Base-by-base conservation (phyloP, 345 rosid genomes). In the Trapa bicornis region DNA sequence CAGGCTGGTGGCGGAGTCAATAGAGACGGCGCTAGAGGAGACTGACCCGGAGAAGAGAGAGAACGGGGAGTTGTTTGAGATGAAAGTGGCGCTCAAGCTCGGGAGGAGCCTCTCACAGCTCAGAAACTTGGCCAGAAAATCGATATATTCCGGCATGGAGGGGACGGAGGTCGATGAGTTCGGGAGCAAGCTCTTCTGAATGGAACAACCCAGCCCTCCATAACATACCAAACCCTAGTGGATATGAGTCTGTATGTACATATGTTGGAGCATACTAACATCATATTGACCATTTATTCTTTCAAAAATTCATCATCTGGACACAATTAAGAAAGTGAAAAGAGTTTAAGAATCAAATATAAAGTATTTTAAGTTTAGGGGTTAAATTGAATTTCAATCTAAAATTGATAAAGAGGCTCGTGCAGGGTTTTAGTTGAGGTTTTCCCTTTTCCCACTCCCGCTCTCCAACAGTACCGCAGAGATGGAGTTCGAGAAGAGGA, bases 401-500 rank as follows among this genome's bases (percentile, higher is more conserved):
- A 54, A 54, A 54, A 54, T 29, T n/a, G 32, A 54, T 11, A 7
- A 11, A 17, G 32, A 22, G 29, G 29, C 29, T 22, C 29, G 60
- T 35, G 35, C 10, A 4, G 6, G 60, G 60, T 33, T 54, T 54
- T 54, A 54, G 48, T 11, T 7, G 6, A 2, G 48, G 48, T 4
- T 45, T 45, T 7, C 48, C 48, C 48, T 45, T 13, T 45, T 45
- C 48, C 13, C 13, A 7, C 48, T 0, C 17, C 17, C 48, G 2
- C 13, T 45, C 48, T 0, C 17, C 6, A 13, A 17, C 22, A 61
- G 12, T 14, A 33, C 35, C 9, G 50, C 67, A 39, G 35, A 45
- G 0, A 89, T 89, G 98, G 94, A 85, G 17, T 92, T 92, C 66
- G 86, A 80, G 71, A 87, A 73, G 84, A 84, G 96, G 70, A 92